Evolutionary conservation across 2,329 filamentous ascomycete species (phyloP), one percentile per base, ranked within the genome.

Genomic region (Botrytis galanthina): DNA sequence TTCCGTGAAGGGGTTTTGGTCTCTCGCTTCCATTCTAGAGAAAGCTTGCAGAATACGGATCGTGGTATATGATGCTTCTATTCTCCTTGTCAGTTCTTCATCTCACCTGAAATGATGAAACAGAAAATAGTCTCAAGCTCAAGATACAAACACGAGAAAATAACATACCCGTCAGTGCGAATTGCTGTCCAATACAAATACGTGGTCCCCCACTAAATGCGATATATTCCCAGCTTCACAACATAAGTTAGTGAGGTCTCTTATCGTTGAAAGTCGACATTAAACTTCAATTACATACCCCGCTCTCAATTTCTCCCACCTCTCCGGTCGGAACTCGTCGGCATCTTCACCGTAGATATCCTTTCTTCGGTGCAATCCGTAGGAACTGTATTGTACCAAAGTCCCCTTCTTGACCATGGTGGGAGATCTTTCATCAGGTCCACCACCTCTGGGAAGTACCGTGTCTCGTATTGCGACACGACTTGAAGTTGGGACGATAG

Each of bases 171-270:
- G 63, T 70, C 72, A 70, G 35, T 70, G 0, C 83, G 78, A 67
- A 81, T 79, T 76, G 78, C 78, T 67, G 82, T 76, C 93, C 93
- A 1, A 96, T 91, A 74, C 91, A 93, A 0, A 90, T 87, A 4
- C 91, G 83, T 0, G 91, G 90, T 0, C 91, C 91, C 26, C 89
- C 84, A 76, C 90, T 92, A 79, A 96, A 97, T 0, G 91, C 91
- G 59, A 93, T 90, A 73, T 93, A 93, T 0, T 93, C 93, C 83
- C 95, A 93, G 51, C 87, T 82, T 60, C 79, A 80, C 0, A 88
- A 76, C 0, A 90, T 93, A 1, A 87, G 77, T 26, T 37, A 68
- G 64, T 9, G 8, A 18, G 12, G 3, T 18, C 18, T 61, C n/a
- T 10, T 42, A 14, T 54, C 16, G 3, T n/a, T 48, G 8, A 22